Conservation (phyloP, 2,329 filamentous ascomycete species). For the Xylariales sp. region DNA sequence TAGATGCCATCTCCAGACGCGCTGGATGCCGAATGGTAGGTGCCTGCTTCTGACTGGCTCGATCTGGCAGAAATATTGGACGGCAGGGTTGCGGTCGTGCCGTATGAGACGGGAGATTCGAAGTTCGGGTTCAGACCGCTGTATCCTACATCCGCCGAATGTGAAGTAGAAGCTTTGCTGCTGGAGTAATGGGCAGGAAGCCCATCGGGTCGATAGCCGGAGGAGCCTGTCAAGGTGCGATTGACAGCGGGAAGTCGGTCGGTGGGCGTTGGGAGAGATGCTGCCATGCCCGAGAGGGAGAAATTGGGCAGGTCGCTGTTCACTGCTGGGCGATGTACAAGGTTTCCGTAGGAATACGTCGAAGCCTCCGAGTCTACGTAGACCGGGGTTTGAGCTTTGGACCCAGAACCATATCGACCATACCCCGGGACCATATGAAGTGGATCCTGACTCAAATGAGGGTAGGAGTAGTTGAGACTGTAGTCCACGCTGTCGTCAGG, state of each 20-base stretch:
- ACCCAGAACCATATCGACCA: conserved; percentile 21
- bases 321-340: conserved; percentile 32
- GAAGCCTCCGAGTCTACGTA: conserved; percentile 32
- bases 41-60: conserved; percentile 14
- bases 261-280: conserved; percentile 31
- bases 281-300: conserved; percentile 36
- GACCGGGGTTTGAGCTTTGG: conserved; percentile 22
- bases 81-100: conserved; percentile 12
- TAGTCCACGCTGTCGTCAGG: conserved; percentile 34
- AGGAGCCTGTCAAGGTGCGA: conserved; percentile 26
- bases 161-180: conserved; percentile 17
- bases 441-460: conserved; percentile 30
- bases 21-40: conserved; percentile 13
- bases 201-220: conserved; percentile 25
- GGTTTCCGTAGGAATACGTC: conserved; percentile 27
- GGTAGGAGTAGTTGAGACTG: conserved; percentile 28
- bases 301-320: conserved; percentile 31
- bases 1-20: conserved; percentile 17
- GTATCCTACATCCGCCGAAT: conserved; percentile 24
- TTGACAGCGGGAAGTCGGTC: conserved; percentile 30
- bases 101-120: conserved; percentile 17
- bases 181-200: conserved; percentile 19
- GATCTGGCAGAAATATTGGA: conserved; percentile 16
- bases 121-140: conserved; percentile 19
- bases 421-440: conserved; percentile 27